phyloP scores from a whole-genome alignment of 2,329 filamentous ascomycete genomes.

The Eutypa lata region DNA sequence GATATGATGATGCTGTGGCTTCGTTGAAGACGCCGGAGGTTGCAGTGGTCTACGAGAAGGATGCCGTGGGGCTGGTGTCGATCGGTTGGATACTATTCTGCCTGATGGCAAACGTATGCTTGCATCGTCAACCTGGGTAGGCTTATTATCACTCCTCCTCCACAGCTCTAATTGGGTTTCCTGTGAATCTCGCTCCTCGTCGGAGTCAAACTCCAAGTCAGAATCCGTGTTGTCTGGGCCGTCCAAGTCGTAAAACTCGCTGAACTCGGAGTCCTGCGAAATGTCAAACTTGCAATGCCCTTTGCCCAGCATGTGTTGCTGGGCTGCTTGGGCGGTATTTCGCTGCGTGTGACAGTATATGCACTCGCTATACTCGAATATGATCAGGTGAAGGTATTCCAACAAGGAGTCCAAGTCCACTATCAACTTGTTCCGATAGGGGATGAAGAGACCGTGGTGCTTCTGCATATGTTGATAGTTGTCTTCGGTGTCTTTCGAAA shows the following conservation, averaged over 20 bases:
- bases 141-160: too few relatives aligned
- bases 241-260: slow-evolving; percentile 25
- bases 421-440: slow-evolving; percentile 33
- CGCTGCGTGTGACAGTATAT: slow-evolving; percentile 45
- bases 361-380: slow-evolving; percentile 47
- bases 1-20: too few relatives aligned
- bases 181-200: not conserved
- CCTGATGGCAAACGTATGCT: too few relatives aligned
- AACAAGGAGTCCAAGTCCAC: slow-evolving; percentile 47
- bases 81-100: too few relatives aligned
- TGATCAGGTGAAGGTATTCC: slow-evolving; percentile 44
- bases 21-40: too few relatives aligned
- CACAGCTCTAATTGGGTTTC: too few relatives aligned
- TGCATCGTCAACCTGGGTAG: too few relatives aligned
- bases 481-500: too few relatives aligned
- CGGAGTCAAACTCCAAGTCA: not conserved
- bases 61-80: too few relatives aligned
- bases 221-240: slow-evolving; percentile 10
- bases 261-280: slow-evolving; percentile 19
- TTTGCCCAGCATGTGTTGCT: slow-evolving; percentile 37
- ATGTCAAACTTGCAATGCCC: slow-evolving; percentile 24
- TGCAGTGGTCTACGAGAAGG: too few relatives aligned
- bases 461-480: slow-evolving; percentile 53
- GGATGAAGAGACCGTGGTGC: slow-evolving; percentile 44
- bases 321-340: slow-evolving; percentile 39